phyloP scores from a whole-genome alignment of 768 basidiomycete genomes.

The Trametes cinnabarina region DNA sequence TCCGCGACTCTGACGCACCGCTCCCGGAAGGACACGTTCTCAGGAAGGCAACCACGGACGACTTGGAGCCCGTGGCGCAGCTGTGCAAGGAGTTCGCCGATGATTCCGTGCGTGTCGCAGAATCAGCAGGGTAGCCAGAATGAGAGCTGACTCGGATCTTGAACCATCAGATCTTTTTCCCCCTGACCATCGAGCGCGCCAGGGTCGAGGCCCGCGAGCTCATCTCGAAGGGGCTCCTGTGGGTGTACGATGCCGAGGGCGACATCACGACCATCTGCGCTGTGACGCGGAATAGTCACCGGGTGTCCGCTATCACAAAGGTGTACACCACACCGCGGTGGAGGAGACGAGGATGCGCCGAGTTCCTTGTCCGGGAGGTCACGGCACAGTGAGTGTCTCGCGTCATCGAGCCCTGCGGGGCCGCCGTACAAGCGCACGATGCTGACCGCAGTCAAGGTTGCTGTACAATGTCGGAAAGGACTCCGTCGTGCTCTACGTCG shows the following conservation, averaged over 20 bases:
- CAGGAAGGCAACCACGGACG: slow-evolving; percentile 38
- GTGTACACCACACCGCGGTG: slow-evolving; percentile 50
- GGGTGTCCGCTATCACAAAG: slow-evolving; percentile 55
- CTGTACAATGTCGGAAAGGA: slow-evolving; percentile 43
- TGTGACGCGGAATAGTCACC: slow-evolving; percentile 50
- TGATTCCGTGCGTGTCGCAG: slow-evolving; percentile 42
- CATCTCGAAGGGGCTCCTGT: slow-evolving; percentile 47
- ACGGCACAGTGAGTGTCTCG: slow-evolving; percentile 38
- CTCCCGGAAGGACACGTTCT: slow-evolving; percentile 37
- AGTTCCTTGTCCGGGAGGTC: slow-evolving; percentile 48
- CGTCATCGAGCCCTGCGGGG: not conserved
- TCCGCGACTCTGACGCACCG: slow-evolving; percentile 27
- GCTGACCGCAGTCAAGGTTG: slow-evolving; percentile 34
- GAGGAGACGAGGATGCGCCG: slow-evolving; percentile 49
- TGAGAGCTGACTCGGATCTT: slow-evolving; percentile 2
- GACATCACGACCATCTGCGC: slow-evolving; percentile 52
- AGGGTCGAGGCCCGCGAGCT: slow-evolving; percentile 45
- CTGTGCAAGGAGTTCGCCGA: slow-evolving; percentile 53
- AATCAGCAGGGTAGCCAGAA: not conserved
- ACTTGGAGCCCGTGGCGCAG: slow-evolving; percentile 40
- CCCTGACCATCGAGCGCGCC: slow-evolving; percentile 39
- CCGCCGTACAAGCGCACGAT: not conserved
- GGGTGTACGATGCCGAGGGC: slow-evolving; percentile 47
- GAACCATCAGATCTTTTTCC: slow-evolving; percentile 43
- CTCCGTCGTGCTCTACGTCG: slow-evolving; percentile 54